Base-by-base conservation (phyloP, 176 grass and related monocot species). In the Dendrocalamus sinicus region DNA sequence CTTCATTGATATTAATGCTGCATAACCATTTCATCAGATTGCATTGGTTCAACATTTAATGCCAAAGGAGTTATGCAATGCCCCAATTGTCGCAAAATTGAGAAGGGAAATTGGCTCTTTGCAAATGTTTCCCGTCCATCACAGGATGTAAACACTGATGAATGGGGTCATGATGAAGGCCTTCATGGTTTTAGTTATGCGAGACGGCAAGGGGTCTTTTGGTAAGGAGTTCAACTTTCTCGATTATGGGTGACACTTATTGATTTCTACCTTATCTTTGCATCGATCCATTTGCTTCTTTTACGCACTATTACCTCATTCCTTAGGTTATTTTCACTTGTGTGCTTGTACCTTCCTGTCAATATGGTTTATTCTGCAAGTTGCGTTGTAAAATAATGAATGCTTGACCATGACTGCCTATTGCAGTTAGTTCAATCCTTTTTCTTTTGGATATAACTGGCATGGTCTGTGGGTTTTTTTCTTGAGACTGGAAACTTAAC, bases 31-130 rank as follows among this genome's bases (percentile, higher is more conserved):
- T 81, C 61, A 87, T 88, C 91, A 93, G 92, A 97, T 83, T 97
- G 95, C 91, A 97, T 97, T 72, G 95, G 92, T 39, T 97, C 95
- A 40, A 92, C 95, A 87, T 95, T 79, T 37, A 37, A 37, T 37
- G 35, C 35, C 35, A 37, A 37, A 37, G 35, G 35, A 37, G 35
- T 37, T 37, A 37, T 37, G 35, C 4, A 37, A 37, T 37, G 35
- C 35, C 35, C 35, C 35, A 37, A 37, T 37, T 37, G 35, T 37
- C 35, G 0, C 35, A 37, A 37, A 37, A 37, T 37, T 37, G 35
- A 37, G 35, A 37, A 37, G 35, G 35, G 4, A 1, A 37, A 37
- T 37, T 37, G 35, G 3, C 35, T 37, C 35, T 37, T 0, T 37
- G 35, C 35, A 4, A 37, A 37, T 37, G 35, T 3, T 37, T 37